Evolutionary conservation across 345 rosid genomes (phyloP).

Genomic region (Bruguiera sexangula): DNA sequence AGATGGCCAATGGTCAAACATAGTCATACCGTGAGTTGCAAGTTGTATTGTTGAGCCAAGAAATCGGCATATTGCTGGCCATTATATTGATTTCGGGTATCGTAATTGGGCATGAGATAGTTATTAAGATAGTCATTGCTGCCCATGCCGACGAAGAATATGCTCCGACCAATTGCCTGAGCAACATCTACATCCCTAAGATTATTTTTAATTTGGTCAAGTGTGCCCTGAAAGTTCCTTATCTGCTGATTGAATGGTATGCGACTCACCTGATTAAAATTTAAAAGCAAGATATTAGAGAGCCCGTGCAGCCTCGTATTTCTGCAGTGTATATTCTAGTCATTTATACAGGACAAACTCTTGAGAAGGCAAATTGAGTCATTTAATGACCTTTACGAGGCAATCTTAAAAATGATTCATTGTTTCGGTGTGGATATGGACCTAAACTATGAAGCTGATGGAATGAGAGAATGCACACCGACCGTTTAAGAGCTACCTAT

Average conservation of each 20-base stretch:
- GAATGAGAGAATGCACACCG: too few species aligned
- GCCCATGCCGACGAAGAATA: conserved; percentile 93
- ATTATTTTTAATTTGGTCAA: conserved; percentile 58
- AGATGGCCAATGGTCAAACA: background rate
- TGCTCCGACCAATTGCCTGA: conserved; percentile 44
- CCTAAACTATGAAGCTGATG: too few species aligned
- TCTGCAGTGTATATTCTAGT: background rate
- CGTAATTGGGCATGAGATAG: conserved; percentile 95
- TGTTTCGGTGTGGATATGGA: too few species aligned
- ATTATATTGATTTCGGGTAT: conserved; percentile 62
- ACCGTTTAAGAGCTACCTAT: too few species aligned
- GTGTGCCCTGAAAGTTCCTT: conserved; percentile 67
- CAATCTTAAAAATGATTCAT: background rate
- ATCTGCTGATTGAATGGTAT: conserved; percentile 84
- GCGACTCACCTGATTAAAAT: conserved; percentile 67
- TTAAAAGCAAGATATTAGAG: background rate
- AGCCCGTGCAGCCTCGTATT: too few species aligned
- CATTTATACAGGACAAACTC: conserved; percentile 1
- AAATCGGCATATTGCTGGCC: conserved; percentile 68
- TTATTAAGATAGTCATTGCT: conserved; percentile 96
- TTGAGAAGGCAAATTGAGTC: background rate
- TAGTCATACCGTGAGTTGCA: conserved; percentile 58
- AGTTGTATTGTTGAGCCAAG: conserved; percentile 57
- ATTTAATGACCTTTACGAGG: background rate
- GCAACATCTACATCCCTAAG: conserved; percentile 57